Percentiles rank a stretch among this genome's conserved stretches.
Conservation (phyloP, 2,329 filamentous ascomycete species). For the Magnaporthiopsis incrustans region DNA sequence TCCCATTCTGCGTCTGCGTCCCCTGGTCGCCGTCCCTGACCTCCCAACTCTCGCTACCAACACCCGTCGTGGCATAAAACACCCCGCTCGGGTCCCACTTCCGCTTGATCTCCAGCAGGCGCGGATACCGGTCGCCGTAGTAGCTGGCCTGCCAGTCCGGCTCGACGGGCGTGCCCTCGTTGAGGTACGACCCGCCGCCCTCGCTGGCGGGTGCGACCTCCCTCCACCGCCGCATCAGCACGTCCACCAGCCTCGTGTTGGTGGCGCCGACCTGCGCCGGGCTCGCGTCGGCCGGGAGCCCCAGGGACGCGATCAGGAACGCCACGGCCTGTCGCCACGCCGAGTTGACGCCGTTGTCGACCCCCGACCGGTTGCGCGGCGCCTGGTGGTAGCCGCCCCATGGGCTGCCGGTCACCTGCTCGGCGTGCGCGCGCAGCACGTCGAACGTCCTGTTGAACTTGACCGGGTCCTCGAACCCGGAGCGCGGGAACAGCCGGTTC, state of each 20-base stretch:
- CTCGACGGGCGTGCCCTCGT: conserved; percentile 11
- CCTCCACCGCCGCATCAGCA: not conserved
- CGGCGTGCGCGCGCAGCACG: not conserved
- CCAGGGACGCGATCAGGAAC: not conserved
- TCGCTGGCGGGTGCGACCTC: not conserved
- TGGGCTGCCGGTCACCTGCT: not conserved
- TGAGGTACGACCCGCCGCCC: conserved; percentile 3
- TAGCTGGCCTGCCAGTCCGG: conserved; percentile 29
- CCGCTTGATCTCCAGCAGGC: conserved; percentile 28
- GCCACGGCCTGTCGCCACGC: not conserved
- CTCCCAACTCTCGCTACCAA: conserved; percentile 36
- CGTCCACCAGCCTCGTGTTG: not conserved
- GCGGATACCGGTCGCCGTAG: conserved; percentile 30
- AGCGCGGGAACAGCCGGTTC: conserved; percentile 21
- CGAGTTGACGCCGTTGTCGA: conserved; percentile 5
- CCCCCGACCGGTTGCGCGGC: conserved; percentile 1
- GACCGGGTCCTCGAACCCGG: conserved; percentile 17
- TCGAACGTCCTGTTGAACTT: conserved; percentile 22
- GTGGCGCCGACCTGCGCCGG: not conserved
- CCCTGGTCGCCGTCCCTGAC: conserved; percentile 3
- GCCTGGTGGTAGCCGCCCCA: conserved; percentile 6
- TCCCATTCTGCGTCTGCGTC: conserved; percentile 6
- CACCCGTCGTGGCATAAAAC: conserved; percentile 33
- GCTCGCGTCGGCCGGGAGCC: not conserved
- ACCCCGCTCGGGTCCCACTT: conserved; percentile 34